Base-by-base conservation (phyloP, 2,329 filamentous ascomycete species). In the Talaromyces marneffei region DNA sequence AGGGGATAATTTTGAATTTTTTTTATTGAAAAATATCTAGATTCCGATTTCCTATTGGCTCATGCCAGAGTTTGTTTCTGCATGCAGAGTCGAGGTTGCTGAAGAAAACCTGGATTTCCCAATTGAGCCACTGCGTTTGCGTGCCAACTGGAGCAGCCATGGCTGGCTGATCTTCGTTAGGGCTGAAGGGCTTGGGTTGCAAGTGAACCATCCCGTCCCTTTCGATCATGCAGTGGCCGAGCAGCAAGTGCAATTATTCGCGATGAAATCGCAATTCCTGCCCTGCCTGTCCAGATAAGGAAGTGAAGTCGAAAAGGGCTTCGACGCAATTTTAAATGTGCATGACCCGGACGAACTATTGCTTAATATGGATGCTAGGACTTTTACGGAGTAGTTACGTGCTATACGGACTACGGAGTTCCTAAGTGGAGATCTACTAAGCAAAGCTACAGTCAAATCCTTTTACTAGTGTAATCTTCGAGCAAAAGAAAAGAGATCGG, bases 131-230 rank as follows among this genome's bases (percentile, higher is more conserved):
- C 48, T n/a, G n/a, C n/a, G n/a, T n/a, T n/a, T n/a, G n/a, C 10
- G 20, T 44, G 54, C 39, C 35, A 33, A 31, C n/a, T 14, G 25
- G n/a, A n/a, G n/a, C 16, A 23, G 14, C 20, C 31, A 48, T 58
- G 56, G 56, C 56, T 58, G 56, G 56, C 56, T 58, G 56, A 58
- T 50, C 42, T 20, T 29, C 12, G 2, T 27, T 52, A 52, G 48
- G 48, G 48, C 29, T 52, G 48, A 52, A n/a, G 46, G 14, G 27
- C 8, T 12, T 23, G 48, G 25, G 29, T 20, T 50, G 25, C 27
- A 14, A 20, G 27, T n/a, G 48, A 20, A 52, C 48, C 29, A 14
- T n/a, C n/a, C n/a, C n/a, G n/a, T n/a, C n/a, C n/a, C n/a, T 46
- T 48, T 23, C n/a, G 8, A 4, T 33, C 33, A 7, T 33, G 48